Conservation (phyloP, 371 early-diverging fungal species). For the Mucor ambiguus region DNA sequence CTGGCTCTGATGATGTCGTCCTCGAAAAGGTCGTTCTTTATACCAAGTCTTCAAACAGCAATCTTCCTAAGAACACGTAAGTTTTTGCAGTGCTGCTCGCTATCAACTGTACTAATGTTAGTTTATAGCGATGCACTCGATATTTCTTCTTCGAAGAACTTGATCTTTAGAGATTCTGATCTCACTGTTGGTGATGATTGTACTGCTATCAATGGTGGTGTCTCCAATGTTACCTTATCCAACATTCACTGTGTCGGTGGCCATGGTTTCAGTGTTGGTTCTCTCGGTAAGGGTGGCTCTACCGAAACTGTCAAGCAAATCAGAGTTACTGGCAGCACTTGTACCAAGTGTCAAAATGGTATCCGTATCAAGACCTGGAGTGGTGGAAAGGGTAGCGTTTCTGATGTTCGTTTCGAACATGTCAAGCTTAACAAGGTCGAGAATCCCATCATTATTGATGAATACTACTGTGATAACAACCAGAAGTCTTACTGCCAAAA, state of each 20-base stretch:
- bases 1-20: conserved; percentile 27
- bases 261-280: conserved; percentile 43
- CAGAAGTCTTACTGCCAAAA: conserved; percentile 27
- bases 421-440: conserved; percentile 29
- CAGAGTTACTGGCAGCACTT: conserved; percentile 23
- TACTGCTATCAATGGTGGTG: conserved; percentile 36
- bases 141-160: conserved; percentile 28
- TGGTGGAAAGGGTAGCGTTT: conserved; percentile 33
- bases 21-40: conserved; percentile 30
- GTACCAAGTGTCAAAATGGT: conserved; percentile 41
- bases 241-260: conserved; percentile 29
- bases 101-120: not conserved
- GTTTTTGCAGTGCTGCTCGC: not conserved
- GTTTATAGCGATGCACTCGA: conserved; percentile 30
- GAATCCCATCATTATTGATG: conserved; percentile 38
- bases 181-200: conserved; percentile 39
- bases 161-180: conserved; percentile 27
- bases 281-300: conserved; percentile 33
- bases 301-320: conserved; percentile 28
- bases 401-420: conserved; percentile 29
- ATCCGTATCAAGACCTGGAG: conserved; percentile 43
- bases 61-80: conserved; percentile 33
- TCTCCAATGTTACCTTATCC: conserved; percentile 28
- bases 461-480: conserved; percentile 37
- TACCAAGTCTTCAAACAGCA: conserved; percentile 28